Evolutionary conservation across 2,329 filamentous ascomycete species (phyloP), one percentile per base, ranked within the genome.

Genomic region (Microcyclosporella mali): DNA sequence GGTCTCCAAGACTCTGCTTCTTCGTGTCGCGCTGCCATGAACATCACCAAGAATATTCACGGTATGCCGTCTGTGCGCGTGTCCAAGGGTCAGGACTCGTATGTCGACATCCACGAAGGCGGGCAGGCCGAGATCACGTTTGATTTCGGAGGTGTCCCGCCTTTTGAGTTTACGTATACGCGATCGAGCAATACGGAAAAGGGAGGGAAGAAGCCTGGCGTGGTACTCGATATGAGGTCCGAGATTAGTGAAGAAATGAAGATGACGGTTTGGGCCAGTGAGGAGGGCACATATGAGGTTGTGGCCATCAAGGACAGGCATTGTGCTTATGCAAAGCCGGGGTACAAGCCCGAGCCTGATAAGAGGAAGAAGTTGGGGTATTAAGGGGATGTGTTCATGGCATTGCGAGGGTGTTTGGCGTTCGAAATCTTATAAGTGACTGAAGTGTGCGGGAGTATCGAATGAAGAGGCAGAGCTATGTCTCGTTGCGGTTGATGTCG

Each of bases 151-250:
- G 92, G 94, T 43, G 89, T 86, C 4, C 88, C 92, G 49, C 92
- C 92, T 1, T 98, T 98, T 59, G 92, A 97, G 67, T 98, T 97
- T 62, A 95, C 90, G 44, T 97, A 94, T 65, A 97, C 88, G 15
- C 78, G 92, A 49, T 92, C 84, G 66, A 87, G 87, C 33, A 95
- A 95, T 62, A 82, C 81, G n/a, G 67, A 70, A 46, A 88, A 82
- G 69, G 84, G 84, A 1, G 64, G 66, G 1, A 59, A 59, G 54
- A 85, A 88, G 64, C 85, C 81, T 60, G 80, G 83, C 29, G 75
- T 82, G 56, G 78, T 98, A 27, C 74, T 98, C 14, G 94, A 98
- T 69, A 95, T 94, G 52, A 80, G 86, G 55, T 88, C 92, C 53
- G 89, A 95, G 56, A 74, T 85, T 14, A 90, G 85, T 37, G 79